phyloP scores from a whole-genome alignment of 2,329 filamentous ascomycete species.

The Leptographium radiaticola region DNA sequence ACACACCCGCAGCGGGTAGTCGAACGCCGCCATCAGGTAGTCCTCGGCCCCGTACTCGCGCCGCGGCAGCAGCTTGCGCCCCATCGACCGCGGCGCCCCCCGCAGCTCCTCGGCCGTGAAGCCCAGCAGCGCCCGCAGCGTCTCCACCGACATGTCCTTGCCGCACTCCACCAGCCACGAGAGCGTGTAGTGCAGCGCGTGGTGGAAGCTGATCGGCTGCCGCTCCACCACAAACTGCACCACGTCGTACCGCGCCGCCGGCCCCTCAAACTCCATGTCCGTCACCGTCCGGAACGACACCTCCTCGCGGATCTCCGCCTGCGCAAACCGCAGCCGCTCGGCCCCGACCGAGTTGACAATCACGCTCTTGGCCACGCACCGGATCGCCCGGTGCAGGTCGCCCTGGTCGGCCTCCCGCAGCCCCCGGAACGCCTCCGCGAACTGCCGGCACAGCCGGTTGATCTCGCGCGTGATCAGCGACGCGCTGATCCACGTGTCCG shows the following conservation, averaged over 20 bases:
- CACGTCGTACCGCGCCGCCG: constrained; percentile 44
- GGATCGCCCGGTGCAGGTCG: constrained; percentile 58
- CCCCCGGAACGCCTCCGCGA: constrained; percentile 74
- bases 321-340: constrained; percentile 75
- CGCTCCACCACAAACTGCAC: constrained; percentile 82
- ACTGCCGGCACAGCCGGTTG: constrained; percentile 78
- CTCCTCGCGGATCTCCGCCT: constrained; percentile 78
- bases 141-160: constrained; percentile 55
- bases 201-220: constrained; percentile 91
- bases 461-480: constrained; percentile 91
- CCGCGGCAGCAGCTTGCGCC: constrained; percentile 40
- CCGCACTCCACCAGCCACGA: constrained; percentile 93
- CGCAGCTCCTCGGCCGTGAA: constrained; percentile 61
- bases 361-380: constrained; percentile 65
- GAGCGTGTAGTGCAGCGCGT: constrained; percentile 87
- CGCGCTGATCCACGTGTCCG: constrained; percentile 94
- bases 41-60: constrained; percentile 56
- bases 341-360: constrained; percentile 79
- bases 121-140: constrained; percentile 54
- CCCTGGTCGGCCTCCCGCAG: constrained; percentile 49
- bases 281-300: constrained; percentile 66
- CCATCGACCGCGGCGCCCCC: constrained; percentile 49
- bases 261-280: constrained; percentile 67
- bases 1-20: constrained; percentile 85
- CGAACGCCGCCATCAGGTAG: constrained; percentile 75